These are phyloP conservation scores for Quercus wislizeni DNA, from an alignment of 306 rosid genomes.

Conservation along the genomic window DNA sequence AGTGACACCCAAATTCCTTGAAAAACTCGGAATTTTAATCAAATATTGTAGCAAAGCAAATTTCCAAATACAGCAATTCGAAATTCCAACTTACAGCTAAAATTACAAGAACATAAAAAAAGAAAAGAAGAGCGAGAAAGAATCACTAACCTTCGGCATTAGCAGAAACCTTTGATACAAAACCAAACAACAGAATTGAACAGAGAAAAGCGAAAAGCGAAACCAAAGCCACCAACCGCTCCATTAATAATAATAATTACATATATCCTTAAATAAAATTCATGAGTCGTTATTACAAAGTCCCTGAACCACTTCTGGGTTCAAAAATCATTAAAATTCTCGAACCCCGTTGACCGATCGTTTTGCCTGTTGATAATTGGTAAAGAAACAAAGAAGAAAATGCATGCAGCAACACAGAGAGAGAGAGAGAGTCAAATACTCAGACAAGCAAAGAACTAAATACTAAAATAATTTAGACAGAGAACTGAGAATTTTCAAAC, in stretches of 20 bases:
- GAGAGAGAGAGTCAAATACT: background rate
- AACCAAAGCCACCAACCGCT: constrained; percentile 35
- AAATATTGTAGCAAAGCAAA: background rate
- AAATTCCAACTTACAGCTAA: background rate
- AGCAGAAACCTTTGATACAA: constrained; percentile 43
- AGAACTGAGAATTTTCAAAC: background rate
- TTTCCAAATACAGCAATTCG: background rate
- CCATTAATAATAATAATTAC: constrained; percentile 18
- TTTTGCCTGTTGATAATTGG: background rate
- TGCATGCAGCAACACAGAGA: background rate
- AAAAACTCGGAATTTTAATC: background rate
- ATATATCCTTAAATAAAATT: constrained; percentile 6
- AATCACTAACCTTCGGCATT: constrained; percentile 63
- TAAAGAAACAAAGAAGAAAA: background rate
- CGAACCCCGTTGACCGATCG: constrained; percentile 7
- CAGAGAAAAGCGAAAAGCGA: constrained; percentile 39
- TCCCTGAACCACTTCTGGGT: background rate
- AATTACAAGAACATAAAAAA: constrained; percentile 17
- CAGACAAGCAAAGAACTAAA: background rate
- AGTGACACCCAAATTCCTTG: background rate
- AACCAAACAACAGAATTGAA: constrained; percentile 49
- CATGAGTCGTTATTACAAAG: background rate
- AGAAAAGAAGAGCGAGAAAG: background rate
- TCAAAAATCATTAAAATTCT: background rate
- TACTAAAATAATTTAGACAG: background rate